Evolutionary conservation across 2,329 filamentous ascomycete species (phyloP).

Genomic region (Fusarium pseudograminearum): DNA sequence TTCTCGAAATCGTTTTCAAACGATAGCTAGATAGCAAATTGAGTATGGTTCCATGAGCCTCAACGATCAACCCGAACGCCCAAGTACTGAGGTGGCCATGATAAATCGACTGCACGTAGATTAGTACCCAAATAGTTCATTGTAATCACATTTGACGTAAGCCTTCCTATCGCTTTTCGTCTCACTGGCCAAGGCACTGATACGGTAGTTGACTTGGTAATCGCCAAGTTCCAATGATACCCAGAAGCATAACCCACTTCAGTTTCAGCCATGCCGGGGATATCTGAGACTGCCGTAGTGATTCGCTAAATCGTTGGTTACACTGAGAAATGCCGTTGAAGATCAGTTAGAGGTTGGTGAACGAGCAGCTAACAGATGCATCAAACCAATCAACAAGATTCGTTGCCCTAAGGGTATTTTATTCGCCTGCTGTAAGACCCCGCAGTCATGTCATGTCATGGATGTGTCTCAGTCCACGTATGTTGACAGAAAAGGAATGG

Average conservation of each 20-base stretch:
- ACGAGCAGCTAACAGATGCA: not conserved
- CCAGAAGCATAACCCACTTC: not conserved
- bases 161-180: not conserved
- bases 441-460: slow-evolving; percentile 31
- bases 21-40: not conserved
- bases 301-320: slow-evolving; percentile 12
- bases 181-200: too few relatives aligned
- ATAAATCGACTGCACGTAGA: not conserved
- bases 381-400: slow-evolving; percentile 9
- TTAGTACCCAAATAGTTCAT: not conserved
- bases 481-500: not conserved
- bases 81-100: not conserved
- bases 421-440: slow-evolving; percentile 27
- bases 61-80: not conserved
- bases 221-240: not conserved
- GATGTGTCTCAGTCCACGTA: not conserved
- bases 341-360: not conserved
- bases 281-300: slow-evolving; percentile 2
- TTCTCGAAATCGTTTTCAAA: not conserved
- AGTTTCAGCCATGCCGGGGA: slow-evolving; percentile 4
- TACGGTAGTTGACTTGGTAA: not conserved
- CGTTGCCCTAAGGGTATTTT: not conserved
- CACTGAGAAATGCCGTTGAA: not conserved
- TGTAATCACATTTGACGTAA: too few relatives aligned
- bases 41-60: not conserved